Conservation (phyloP, 139 green algal genomes). For the Chara braunii region DNA sequence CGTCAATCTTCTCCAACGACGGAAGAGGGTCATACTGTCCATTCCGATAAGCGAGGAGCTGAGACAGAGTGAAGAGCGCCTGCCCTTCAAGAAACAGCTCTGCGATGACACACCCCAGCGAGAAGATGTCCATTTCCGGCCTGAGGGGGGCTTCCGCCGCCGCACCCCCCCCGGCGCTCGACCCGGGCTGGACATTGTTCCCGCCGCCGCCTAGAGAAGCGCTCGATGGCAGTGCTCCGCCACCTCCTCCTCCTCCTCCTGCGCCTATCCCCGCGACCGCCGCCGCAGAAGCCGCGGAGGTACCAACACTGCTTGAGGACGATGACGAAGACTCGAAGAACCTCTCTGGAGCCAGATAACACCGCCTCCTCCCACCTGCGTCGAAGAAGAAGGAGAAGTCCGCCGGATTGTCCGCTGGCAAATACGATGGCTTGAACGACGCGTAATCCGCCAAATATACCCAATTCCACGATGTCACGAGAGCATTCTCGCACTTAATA, state of each 20-base stretch:
- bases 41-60: conserved; percentile 63
- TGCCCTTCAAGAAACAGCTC: conserved; percentile 87
- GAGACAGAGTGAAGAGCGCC: conserved; percentile 66
- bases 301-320: too few species aligned
- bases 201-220: too few species aligned
- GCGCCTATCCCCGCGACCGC: too few species aligned
- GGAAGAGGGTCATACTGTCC: conserved; percentile 42
- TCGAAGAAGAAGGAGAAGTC: conserved; percentile 99
- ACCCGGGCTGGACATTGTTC: too few species aligned
- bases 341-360: conserved; percentile 84
- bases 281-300: too few species aligned
- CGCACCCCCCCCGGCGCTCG: too few species aligned
- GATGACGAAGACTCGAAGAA: too few species aligned
- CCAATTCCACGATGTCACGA: conserved; percentile 91
- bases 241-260: too few species aligned
- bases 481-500: conserved; percentile 87
- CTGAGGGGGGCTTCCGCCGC: conserved; percentile 17
- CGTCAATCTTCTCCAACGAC: conserved; percentile 14
- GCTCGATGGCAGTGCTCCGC: too few species aligned
- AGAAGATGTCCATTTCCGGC: conserved; percentile 81
- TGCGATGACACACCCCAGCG: conserved; percentile 83
- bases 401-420: conserved; percentile 90
- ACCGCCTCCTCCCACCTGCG: conserved; percentile 72
- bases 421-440: conserved; percentile 78
- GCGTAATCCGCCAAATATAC: conserved; percentile 84